Base-by-base conservation (phyloP, 177 flowering plant genomes). In the Vitis hybrid region DNA sequence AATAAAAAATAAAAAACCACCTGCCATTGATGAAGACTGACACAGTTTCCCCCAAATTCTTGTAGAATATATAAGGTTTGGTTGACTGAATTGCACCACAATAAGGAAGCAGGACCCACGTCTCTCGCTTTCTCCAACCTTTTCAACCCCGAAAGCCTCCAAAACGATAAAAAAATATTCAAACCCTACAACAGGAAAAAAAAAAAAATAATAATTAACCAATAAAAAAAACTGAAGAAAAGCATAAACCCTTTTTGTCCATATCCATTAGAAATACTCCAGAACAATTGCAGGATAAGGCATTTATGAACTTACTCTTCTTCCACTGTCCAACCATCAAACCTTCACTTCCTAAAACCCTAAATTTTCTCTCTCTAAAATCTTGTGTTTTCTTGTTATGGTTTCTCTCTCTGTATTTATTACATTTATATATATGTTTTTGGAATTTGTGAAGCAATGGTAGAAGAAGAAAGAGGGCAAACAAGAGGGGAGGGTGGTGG, bases 51-150 rank as follows among this genome's bases (percentile, higher is more conserved):
- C 63, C 67, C 63, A 78, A 67, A 71, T 78, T 64, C 65, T 61
- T 66, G 69, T 21, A 60, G 56, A 55, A 64, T 74, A 34, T 45
- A 51, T 62, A 68, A 66, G 64, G 21, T 54, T 70, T 10, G 30
- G 72, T 81, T 84, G 87, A 84, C 84, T 68, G 72, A 73, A 51
- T 1, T 83, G 84, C 74, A 66, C 79, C 84, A 30, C 80, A 70
- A 66, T 70, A 77, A 51, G 83, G 81, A 54, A 68, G 76, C 82
- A 81, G 67, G 77, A 76, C 80, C 84, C 87, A 70, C 72, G 82
- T 84, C 82, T 80, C 72, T 57, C 79, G 84, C 81, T 68, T 64
- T 72, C 75, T 75, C 68, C 58, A 66, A 66, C 63, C 62, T 54
- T 49, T 56, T 5, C 52, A 58, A 66, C 64, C 49, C 59, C 32